Percentiles rank a stretch among this genome's conserved stretches.
Evolutionary conservation across 179 eudicot genomes (phyloP).

Genomic region (Amaranthus tricolor): DNA sequence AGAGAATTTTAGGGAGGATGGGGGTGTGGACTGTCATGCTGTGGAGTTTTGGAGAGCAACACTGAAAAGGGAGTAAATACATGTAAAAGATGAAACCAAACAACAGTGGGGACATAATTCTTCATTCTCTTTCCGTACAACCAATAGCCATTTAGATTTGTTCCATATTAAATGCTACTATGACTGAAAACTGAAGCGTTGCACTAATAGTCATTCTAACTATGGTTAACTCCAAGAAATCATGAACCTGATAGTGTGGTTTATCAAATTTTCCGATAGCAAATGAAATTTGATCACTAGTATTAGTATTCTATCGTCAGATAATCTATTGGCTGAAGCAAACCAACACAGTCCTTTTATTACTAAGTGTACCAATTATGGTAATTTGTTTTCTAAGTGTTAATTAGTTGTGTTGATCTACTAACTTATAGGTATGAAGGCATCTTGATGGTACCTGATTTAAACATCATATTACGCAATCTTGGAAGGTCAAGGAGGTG

Average conservation of each 20-base stretch:
- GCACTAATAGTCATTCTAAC: neutral
- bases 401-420: neutral
- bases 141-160: neutral
- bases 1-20: too few relatives aligned
- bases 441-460: constrained; percentile 56
- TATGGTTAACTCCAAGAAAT: neutral
- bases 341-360: neutral
- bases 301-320: neutral
- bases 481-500: constrained; percentile 57
- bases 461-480: constrained; percentile 66
- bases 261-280: neutral
- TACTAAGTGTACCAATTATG: neutral
- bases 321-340: neutral
- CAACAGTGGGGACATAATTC: too few relatives aligned
- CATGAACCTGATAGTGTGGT: neutral
- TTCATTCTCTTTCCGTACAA: too few relatives aligned
- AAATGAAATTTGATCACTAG: neutral
- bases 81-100: too few relatives aligned
- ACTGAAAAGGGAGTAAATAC: too few relatives aligned
- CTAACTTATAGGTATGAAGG: constrained; percentile 54
- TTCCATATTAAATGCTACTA: neutral
- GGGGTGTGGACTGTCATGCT: too few relatives aligned
- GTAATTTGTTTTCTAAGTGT: neutral
- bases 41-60: too few relatives aligned
- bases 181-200: neutral